Evolutionary conservation across 1,284 basidiomycete species (phyloP), one percentile per base, ranked within the genome.

Genomic region (Melampsora occidentalis): DNA sequence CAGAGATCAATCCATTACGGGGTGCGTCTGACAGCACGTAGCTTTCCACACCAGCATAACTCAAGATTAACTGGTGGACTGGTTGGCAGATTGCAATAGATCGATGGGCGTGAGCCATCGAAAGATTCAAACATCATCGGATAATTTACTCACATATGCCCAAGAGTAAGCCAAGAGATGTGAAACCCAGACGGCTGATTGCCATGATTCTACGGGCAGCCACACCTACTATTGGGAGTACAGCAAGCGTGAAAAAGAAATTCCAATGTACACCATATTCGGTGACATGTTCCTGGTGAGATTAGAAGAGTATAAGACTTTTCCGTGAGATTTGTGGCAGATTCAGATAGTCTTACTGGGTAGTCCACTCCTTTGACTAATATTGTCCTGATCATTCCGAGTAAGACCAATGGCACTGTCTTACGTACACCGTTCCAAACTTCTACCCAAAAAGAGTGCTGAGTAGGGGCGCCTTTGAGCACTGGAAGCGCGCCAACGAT

Each of bases 201-300:
- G 62, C 28, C 49, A 91, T 86, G 6, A 91, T 65, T 0, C 91
- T 90, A 77, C 91, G 89, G 7, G 93, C 82, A 0, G 89, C 76
- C 0, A 91, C 87, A 79, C 93, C 90, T 6, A 93, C 83, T 0
- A 92, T 82, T 0, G 95, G 95, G 2, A 98, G 83, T 0, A 92
- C 78, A 0, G 90, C 93, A 16, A 99, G 86, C 0, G 97, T 98
- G 81, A 98, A 88, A 86, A 99, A 99, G 84, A 99, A 99, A 83
- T 99, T 99, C 97, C 97, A 99, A 81, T 98, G 95, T 0, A 90
- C 89, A 1, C 97, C 97, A 80, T 99, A 99, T 84, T 99, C 96
- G 0, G 93, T 90, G 61, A 92, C 89, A 79, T 99, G 97, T 85
- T 99, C 96, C 93, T 95, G 79, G 42, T 28, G 31, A 35, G 5